Base-by-base conservation (phyloP, 441 rosid genomes). In the Erodium trifolium region DNA sequence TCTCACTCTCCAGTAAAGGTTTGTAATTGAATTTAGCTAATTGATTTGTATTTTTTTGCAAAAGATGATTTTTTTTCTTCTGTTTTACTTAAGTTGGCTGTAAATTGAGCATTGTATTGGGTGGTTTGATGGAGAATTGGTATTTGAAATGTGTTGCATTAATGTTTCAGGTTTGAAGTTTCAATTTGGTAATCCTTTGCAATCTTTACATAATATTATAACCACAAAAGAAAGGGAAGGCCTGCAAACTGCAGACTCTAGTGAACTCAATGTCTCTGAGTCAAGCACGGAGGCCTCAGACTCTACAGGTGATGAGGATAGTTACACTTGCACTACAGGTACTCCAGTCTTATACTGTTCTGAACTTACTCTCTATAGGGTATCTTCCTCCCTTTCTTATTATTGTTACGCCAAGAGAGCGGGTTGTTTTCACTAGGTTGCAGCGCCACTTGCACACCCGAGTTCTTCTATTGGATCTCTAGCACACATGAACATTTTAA, bases 21-120 rank as follows among this genome's bases (percentile, higher is more conserved):
- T 47, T 47, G 53, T 47, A 3, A 11, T 9, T 47, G 53, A 47
- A 13, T 39, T 47, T 14, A 47, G 53, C 53, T 47, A 47, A 47
- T 47, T 47, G 53, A 11, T 47, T 12, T 47, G 49, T 43, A 9
- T 2, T 47, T 47, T 45, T 23, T 12, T 3, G 12, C 12, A 8
- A 43, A 43, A 8, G 12, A 43, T 23, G 27, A 23, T 0, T 23
- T 23, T 23, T 23, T 0, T 23, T 23, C 2, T 23, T 23, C 27
- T 43, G 49, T 7, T 83, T 78, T 88, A 72, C 89, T 65, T 95
- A 93, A 83, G 82, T 82, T 82, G 91, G 87, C 79, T 34, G 53
- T 13, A 12, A 47, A 11, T 47, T 47, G 53, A n/a, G n/a, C n/a
- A 47, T 47, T 47, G 53, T 47, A 47, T 11, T 47, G n/a, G n/a